Conservation (phyloP, 192 early-diverging fungal genomes). For the Chytriomyces hyalinus region DNA sequence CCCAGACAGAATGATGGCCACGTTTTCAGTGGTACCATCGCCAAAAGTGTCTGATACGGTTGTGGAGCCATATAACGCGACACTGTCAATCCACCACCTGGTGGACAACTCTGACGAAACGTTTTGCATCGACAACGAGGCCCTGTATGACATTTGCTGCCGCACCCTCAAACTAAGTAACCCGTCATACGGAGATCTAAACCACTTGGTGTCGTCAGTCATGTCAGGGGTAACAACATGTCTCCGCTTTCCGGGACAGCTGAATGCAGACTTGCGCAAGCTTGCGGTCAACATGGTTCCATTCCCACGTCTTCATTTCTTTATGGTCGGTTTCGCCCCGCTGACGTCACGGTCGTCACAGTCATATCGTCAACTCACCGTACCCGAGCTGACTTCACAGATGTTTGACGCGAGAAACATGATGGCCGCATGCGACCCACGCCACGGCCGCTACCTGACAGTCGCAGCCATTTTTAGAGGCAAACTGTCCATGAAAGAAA, state of each 20-base stretch:
- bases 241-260: constrained; percentile 96
- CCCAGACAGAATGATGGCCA: constrained; percentile 98
- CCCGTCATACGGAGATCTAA: constrained; percentile 94
- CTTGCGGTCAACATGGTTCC: constrained; percentile 81
- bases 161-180: constrained; percentile 93
- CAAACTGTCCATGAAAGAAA: constrained; percentile 93
- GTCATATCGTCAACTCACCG: constrained; percentile 86
- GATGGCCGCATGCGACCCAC: constrained; percentile 99
- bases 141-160: constrained; percentile 99
- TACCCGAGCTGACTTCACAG: constrained; percentile 83
- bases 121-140: constrained; percentile 99
- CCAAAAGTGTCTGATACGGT: constrained; percentile 99
- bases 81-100: constrained; percentile 95
- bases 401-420: constrained; percentile 99
- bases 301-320: constrained; percentile 98
- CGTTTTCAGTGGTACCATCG: constrained; percentile 95
- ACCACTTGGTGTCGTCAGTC: constrained; percentile 94
- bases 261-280: constrained; percentile 69
- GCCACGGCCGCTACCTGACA: constrained; percentile 94
- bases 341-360: constrained; percentile 80
- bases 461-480: constrained; percentile 96
- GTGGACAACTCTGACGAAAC: constrained; percentile 99
- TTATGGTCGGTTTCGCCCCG: constrained; percentile 95
- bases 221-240: constrained; percentile 97
- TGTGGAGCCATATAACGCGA: constrained; percentile 99